phyloP scores from a whole-genome alignment of 495 filamentous ascomycete species.

The Penicillium mononematosum region DNA sequence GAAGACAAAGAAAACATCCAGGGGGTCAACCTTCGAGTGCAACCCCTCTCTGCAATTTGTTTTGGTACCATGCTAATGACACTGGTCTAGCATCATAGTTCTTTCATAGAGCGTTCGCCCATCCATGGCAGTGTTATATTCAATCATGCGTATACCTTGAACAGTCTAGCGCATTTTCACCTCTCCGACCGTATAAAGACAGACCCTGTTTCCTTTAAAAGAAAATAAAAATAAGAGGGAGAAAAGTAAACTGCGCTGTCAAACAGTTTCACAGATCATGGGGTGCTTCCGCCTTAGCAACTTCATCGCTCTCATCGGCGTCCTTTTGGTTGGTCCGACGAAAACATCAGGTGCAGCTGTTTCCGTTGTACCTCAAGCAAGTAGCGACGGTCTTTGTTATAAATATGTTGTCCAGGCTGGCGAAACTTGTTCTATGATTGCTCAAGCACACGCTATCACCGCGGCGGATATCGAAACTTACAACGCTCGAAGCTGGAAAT shows the following conservation, averaged over 20 bases:
- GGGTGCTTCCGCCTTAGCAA: not conserved
- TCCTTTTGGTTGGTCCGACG: not conserved
- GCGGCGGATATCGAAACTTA: not conserved
- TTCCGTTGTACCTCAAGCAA: not conserved
- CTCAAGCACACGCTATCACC: conserved; percentile 1
- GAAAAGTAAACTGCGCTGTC: not conserved
- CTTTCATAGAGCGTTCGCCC: not conserved
- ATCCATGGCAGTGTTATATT: not conserved
- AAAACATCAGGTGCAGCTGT: not conserved
- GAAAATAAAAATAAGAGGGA: not conserved
- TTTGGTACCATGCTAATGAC: not conserved
- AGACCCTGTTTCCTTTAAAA: not conserved
- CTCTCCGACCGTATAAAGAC: not conserved
- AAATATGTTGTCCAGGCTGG: not conserved
- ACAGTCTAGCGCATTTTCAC: not conserved
- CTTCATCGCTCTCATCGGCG: not conserved
- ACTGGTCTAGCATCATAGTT: not conserved
- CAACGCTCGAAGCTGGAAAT: not conserved
- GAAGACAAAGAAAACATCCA: not conserved
- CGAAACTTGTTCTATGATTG: not conserved
- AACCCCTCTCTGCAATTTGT: not conserved
- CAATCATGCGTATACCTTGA: not conserved
- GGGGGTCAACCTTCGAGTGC: not conserved
- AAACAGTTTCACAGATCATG: not conserved
- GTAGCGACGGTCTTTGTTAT: not conserved